These are phyloP conservation scores for Talaromyces wortmannii DNA, from an alignment of 495 filamentous ascomycete species.

Conservation along the genomic window DNA sequence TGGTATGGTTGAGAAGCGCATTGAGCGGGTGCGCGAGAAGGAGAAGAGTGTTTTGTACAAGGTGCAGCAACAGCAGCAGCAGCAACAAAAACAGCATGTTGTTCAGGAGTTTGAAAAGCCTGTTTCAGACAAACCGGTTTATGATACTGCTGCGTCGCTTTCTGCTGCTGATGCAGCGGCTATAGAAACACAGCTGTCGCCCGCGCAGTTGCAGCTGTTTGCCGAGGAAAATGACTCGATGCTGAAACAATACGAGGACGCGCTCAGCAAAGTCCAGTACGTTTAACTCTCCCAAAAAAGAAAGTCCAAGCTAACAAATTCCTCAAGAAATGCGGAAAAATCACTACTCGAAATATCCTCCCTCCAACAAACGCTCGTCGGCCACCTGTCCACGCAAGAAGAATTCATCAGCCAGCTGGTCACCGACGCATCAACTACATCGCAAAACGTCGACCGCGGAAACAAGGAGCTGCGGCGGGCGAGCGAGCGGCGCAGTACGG, in stretches of 20 bases:
- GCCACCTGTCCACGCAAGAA: slow-evolving; percentile 76
- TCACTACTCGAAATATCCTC: slow-evolving; percentile 90
- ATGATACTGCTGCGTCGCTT: slow-evolving; percentile 14
- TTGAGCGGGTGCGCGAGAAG: slow-evolving; percentile 80
- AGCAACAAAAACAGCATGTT: background rate
- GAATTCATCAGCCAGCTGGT: slow-evolving; percentile 84
- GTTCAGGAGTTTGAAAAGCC: slow-evolving; percentile 8
- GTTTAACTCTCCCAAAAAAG: slow-evolving; percentile 13
- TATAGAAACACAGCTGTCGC: slow-evolving; percentile 57
- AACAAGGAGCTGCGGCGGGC: slow-evolving; percentile 90
- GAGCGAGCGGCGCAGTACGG: slow-evolving; percentile 71
- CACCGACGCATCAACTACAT: slow-evolving; percentile 71
- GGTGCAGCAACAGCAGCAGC: slow-evolving; percentile 5
- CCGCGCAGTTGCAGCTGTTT: slow-evolving; percentile 87
- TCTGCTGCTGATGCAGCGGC: slow-evolving; percentile 38
- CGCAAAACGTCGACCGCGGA: slow-evolving; percentile 79
- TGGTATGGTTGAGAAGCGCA: slow-evolving; percentile 82
- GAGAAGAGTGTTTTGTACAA: slow-evolving; percentile 82
- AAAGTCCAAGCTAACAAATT: background rate
- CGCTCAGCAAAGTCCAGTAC: slow-evolving; percentile 85
- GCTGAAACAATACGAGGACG: slow-evolving; percentile 86
- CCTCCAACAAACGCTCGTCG: slow-evolving; percentile 79
- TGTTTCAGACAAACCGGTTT: slow-evolving; percentile 8
- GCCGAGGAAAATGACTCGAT: slow-evolving; percentile 89
- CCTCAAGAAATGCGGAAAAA: slow-evolving; percentile 71